A percentile compares a stretch with the other conserved stretches of the same genome.
phyloP scores from a whole-genome alignment of 495 filamentous ascomycete species.

The Tricharina praecox region DNA sequence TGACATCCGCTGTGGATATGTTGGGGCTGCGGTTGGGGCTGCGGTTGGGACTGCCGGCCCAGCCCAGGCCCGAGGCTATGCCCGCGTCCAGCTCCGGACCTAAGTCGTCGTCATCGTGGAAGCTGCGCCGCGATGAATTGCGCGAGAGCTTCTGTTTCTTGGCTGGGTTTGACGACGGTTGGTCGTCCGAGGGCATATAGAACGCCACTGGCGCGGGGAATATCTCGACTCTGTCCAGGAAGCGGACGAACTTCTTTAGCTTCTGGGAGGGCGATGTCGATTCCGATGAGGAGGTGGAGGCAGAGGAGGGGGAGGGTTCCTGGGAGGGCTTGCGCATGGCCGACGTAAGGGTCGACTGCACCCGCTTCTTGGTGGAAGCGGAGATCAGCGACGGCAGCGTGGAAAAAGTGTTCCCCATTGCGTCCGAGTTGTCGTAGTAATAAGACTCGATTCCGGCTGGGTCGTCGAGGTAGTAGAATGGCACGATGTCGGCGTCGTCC shows the following conservation, averaged over 20 bases:
- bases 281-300: slow-evolving; percentile 11
- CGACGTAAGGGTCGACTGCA: neutral
- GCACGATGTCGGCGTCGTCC: slow-evolving; percentile 1
- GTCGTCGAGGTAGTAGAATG: slow-evolving; percentile 7
- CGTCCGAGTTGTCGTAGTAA: neutral
- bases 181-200: neutral
- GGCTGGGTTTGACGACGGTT: neutral
- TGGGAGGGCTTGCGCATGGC: slow-evolving; percentile 13
- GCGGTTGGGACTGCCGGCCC: slow-evolving; percentile 22
- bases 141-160: slow-evolving; percentile 19
- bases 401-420: neutral
- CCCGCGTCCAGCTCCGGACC: slow-evolving; percentile 11
- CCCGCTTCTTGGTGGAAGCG: neutral
- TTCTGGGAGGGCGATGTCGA: slow-evolving; percentile 9
- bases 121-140: neutral
- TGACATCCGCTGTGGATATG: slow-evolving; percentile 9
- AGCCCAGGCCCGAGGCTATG: slow-evolving; percentile 19
- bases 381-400: neutral
- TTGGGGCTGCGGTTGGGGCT: slow-evolving; percentile 17
- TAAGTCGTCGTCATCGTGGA: slow-evolving; percentile 8
- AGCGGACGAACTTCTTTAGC: slow-evolving; percentile 25
- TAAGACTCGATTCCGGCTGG: neutral
- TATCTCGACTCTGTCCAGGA: slow-evolving; percentile 25
- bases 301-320: too few species aligned
- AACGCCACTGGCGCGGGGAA: slow-evolving; percentile 11